Percentiles rank a stretch among this genome's conserved stretches.
Conservation (phyloP, 306 rosid species). For the Quercus mongolica region DNA sequence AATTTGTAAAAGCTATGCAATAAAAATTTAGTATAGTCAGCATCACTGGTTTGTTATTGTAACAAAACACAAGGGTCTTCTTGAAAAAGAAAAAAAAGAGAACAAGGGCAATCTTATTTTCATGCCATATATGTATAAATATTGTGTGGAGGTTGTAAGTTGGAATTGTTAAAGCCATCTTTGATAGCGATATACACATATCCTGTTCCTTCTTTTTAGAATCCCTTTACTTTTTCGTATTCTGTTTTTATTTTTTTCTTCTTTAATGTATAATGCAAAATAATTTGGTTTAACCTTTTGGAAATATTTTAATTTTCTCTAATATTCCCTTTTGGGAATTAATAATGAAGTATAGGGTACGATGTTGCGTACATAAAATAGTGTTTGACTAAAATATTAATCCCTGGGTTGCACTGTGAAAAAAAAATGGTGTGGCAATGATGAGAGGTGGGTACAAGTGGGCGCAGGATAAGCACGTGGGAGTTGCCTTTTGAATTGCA, state of each 20-base stretch:
- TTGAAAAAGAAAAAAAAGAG: too few species aligned
- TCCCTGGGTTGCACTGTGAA: conserved; percentile 14
- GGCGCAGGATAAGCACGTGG: conserved; percentile 94
- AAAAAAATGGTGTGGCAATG: conserved; percentile 48
- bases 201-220: too few species aligned
- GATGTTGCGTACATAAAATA: conserved; percentile 43
- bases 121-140: too few species aligned
- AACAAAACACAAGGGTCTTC: too few species aligned
- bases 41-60: too few species aligned
- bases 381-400: conserved; percentile 59
- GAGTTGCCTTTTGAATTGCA: conserved; percentile 66
- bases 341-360: conserved; percentile 23
- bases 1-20: too few species aligned
- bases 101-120: too few species aligned
- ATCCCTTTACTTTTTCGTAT: too few species aligned
- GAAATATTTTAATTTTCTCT: background rate
- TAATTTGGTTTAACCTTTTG: background rate
- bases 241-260: background rate
- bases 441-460: conserved; percentile 62
- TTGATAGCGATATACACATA: too few species aligned
- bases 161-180: too few species aligned
- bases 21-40: too few species aligned
- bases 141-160: too few species aligned
- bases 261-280: background rate
- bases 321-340: conserved; percentile 23